Evolutionary conservation across 2,329 filamentous ascomycete species (phyloP).

Genomic region (Ustilaginoidea virens): DNA sequence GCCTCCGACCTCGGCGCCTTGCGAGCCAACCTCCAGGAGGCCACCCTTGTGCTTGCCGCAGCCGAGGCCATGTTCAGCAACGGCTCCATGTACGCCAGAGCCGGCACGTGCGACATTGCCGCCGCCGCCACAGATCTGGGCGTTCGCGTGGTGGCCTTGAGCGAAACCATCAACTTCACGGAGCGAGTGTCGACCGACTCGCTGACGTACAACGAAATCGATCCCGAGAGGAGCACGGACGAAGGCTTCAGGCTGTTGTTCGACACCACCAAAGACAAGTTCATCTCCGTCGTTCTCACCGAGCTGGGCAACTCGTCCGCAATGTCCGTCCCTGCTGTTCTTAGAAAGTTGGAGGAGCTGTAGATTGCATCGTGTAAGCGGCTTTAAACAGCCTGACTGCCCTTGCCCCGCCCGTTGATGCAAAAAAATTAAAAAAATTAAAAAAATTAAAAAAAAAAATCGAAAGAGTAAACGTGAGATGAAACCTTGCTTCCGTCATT

Average conservation of each 20-base stretch:
- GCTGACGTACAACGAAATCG: conserved; percentile 88
- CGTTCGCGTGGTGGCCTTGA: conserved; percentile 75
- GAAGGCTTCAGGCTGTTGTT: conserved; percentile 57
- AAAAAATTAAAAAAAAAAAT: too few species aligned
- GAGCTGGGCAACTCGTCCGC: conserved; percentile 80
- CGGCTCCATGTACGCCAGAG: conserved; percentile 73
- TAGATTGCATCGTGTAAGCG: conserved; percentile 15
- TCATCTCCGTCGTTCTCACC: conserved; percentile 77
- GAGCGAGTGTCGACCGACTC: conserved; percentile 79
- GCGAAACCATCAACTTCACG: conserved; percentile 88
- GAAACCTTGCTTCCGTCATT: too few species aligned
- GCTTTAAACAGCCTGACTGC: too few species aligned
- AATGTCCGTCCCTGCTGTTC: conserved; percentile 58
- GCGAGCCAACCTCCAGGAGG: conserved; percentile 50
- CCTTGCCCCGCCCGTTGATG: too few species aligned
- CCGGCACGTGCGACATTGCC: conserved; percentile 76
- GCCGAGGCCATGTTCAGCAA: conserved; percentile 95
- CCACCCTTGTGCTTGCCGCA: conserved; percentile 68
- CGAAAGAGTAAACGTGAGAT: too few species aligned
- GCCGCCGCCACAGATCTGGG: conserved; percentile 64
- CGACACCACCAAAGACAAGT: conserved; percentile 78
- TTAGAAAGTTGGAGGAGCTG: conserved; percentile 42
- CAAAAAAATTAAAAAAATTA: too few species aligned
- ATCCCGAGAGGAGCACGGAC: conserved; percentile 48
- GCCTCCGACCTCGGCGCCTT: conserved; percentile 61